Evolutionary conservation across 2,329 filamentous ascomycete genomes (phyloP).

Genomic region (Pyrenophora teres): DNA sequence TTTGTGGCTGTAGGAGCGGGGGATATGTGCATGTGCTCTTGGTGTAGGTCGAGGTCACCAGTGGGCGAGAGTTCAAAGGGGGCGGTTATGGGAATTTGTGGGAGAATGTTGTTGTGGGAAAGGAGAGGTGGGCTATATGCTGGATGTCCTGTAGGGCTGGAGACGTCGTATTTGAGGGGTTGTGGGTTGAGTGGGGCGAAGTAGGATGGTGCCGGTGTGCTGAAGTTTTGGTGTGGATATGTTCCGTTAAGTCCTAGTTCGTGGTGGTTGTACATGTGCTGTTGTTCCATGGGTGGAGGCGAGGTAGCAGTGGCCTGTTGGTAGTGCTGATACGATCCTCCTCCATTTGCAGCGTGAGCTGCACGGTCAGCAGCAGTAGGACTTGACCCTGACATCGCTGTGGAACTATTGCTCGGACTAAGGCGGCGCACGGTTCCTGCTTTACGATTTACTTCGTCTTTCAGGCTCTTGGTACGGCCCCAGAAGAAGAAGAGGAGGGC

Average conservation of each 20-base stretch:
- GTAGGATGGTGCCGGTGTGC: not conserved
- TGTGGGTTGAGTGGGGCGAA: not conserved
- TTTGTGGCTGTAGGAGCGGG: too few relatives aligned
- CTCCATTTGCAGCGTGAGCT: not conserved
- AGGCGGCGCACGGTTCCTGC: slow-evolving; percentile 12
- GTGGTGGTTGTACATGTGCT: not conserved
- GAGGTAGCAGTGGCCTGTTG: not conserved
- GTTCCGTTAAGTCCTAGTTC: not conserved
- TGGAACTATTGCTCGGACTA: not conserved
- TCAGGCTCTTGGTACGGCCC: slow-evolving; percentile 26
- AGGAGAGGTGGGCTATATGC: not conserved
- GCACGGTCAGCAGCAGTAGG: not conserved
- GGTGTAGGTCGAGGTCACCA: too few relatives aligned
- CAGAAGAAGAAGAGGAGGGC: slow-evolving; percentile 37
- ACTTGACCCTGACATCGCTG: slow-evolving; percentile 1
- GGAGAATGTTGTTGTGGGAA: not conserved
- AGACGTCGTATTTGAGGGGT: slow-evolving; percentile 3
- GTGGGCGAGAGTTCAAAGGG: not conserved
- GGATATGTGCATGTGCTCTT: too few relatives aligned
- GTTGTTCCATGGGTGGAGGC: not conserved
- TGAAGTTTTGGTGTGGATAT: not conserved
- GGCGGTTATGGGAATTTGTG: not conserved
- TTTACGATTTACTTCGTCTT: slow-evolving; percentile 31
- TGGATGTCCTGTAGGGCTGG: not conserved
- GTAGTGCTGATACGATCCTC: slow-evolving; percentile 1